Percentiles rank a stretch among this genome's conserved stretches.
These are phyloP conservation scores for Yamadazyma songkhlaensis DNA, from an alignment of 1,139 yeast species.

Conservation along the genomic window DNA sequence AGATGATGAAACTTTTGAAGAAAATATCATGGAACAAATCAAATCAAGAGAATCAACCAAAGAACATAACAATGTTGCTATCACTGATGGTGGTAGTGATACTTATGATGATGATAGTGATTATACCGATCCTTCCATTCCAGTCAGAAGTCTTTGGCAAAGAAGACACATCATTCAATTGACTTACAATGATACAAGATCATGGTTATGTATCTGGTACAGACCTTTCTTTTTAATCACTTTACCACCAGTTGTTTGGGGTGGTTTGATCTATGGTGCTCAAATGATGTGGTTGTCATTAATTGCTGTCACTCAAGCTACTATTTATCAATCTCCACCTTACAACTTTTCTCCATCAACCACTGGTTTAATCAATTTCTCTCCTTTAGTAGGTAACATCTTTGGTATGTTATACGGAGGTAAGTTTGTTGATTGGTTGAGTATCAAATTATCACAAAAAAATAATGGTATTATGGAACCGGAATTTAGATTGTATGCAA, in stretches of 20 bases:
- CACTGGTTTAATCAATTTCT: conserved; percentile 43
- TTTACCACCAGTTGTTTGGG: conserved; percentile 61
- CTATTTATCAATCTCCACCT: conserved; percentile 32
- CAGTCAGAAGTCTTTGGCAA: conserved; percentile 33
- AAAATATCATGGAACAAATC: conserved; percentile 23
- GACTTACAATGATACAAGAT: conserved; percentile 37
- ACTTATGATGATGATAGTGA: conserved; percentile 6
- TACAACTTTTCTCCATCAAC: conserved; percentile 33
- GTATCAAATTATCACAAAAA: conserved; percentile 30
- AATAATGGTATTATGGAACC: conserved; percentile 42
- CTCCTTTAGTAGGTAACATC: conserved; percentile 38
- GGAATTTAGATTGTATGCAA: conserved; percentile 39
- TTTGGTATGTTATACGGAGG: conserved; percentile 42
- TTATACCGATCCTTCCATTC: conserved; percentile 19
- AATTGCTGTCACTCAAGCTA: conserved; percentile 43
- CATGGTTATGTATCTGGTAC: conserved; percentile 35
- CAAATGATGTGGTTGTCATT: conserved; percentile 57
- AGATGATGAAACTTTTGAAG: conserved; percentile 18
- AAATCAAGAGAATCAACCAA: conserved; percentile 17
- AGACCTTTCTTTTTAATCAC: conserved; percentile 43
- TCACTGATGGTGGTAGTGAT: conserved; percentile 5
- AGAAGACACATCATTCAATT: conserved; percentile 33
- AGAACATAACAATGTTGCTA: conserved; percentile 4
- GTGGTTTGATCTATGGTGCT: conserved; percentile 61
- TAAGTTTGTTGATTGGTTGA: conserved; percentile 39